A percentile compares a stretch with the other conserved stretches of the same genome.
Conservation (phyloP, 371 early-diverging fungal species). For the Mortierella sp. region DNA sequence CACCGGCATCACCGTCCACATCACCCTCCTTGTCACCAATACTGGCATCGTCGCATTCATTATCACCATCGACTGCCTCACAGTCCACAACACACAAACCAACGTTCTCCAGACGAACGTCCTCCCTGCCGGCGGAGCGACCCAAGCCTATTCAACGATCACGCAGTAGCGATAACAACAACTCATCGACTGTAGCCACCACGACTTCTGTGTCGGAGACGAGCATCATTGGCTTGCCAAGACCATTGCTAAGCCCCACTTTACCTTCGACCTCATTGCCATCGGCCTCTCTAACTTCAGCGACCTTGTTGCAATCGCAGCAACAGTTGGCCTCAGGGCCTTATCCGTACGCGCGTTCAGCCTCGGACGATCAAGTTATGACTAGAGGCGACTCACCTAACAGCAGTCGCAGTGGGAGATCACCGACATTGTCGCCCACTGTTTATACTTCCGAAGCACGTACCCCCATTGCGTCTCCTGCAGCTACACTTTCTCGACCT, state of each 20-base stretch:
- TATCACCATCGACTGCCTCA: constrained; percentile 7
- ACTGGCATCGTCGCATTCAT: not conserved
- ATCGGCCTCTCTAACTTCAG: not conserved
- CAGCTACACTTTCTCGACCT: constrained; percentile 12
- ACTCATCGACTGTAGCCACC: not conserved
- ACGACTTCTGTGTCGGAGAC: constrained; percentile 17
- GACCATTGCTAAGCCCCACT: constrained; percentile 12
- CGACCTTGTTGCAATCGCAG: not conserved
- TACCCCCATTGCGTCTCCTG: not conserved
- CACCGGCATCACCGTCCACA: not conserved
- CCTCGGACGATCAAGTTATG: constrained; percentile 1
- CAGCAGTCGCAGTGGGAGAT: no score
- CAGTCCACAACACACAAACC: constrained; percentile 13
- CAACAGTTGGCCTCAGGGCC: constrained; percentile 1
- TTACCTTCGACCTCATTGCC: not conserved
- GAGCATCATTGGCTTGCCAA: constrained; percentile 29
- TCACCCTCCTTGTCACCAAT: constrained; percentile 1
- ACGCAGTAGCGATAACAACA: constrained; percentile 8
- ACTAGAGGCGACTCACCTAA: not conserved
- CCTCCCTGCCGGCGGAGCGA: constrained; percentile 22
- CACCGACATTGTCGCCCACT: not conserved
- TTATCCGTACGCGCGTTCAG: not conserved
- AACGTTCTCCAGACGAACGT: constrained; percentile 18
- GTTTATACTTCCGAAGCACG: not conserved
- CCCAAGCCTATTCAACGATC: constrained; percentile 17